These are phyloP conservation scores for Phoma sp. DNA, from an alignment of 2,329 filamentous ascomycete species.

Conservation along the genomic window DNA sequence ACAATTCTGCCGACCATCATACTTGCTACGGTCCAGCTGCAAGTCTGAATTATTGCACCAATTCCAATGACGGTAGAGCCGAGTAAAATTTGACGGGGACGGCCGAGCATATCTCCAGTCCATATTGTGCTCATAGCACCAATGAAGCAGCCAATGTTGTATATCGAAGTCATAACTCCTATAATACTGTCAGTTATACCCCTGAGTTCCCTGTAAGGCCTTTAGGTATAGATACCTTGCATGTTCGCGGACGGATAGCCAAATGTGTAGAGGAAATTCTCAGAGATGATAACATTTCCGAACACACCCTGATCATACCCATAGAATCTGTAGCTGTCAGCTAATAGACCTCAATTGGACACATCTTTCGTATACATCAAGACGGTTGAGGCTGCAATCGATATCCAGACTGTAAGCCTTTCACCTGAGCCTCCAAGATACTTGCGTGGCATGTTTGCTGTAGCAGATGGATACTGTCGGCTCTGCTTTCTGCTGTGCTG, in stretches of 20 bases:
- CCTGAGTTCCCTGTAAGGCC: neutral
- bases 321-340: constrained; percentile 49
- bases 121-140: constrained; percentile 52
- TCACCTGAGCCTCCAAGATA: constrained; percentile 61
- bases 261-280: constrained; percentile 41
- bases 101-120: constrained; percentile 66
- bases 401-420: constrained; percentile 61
- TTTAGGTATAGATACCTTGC: constrained; percentile 19
- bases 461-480: neutral
- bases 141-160: constrained; percentile 55
- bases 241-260: constrained; percentile 39
- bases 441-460: constrained; percentile 52
- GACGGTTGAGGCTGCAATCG: constrained; percentile 59
- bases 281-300: constrained; percentile 45
- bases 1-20: constrained; percentile 53
- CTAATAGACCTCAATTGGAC: neutral
- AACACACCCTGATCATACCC: constrained; percentile 50
- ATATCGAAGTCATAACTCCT: constrained; percentile 52
- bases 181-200: neutral
- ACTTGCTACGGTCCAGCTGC: constrained; percentile 45
- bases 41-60: constrained; percentile 49
- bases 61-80: constrained; percentile 56
- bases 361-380: constrained; percentile 40
- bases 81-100: constrained; percentile 65
- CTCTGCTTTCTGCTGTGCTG: too few species aligned